Conservation (phyloP, 2,329 filamentous ascomycete species). For the Nothophaeocryptopus gaeumannii region DNA sequence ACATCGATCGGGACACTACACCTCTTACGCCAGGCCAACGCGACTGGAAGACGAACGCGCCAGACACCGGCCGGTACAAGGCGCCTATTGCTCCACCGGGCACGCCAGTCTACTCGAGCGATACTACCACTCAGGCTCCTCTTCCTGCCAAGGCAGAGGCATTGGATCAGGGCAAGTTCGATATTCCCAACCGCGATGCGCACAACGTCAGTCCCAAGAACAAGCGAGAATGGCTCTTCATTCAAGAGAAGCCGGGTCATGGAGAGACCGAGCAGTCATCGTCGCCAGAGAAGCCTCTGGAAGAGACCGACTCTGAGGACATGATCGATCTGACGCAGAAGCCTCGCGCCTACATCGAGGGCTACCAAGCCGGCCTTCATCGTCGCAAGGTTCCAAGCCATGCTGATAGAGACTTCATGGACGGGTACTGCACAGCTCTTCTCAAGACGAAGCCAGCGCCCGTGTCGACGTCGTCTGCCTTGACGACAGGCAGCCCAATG, state of each 20-base stretch:
- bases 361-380: conserved; percentile 33
- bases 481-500: conserved; percentile 27
- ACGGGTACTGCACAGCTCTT: conserved; percentile 33
- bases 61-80: conserved; percentile 13
- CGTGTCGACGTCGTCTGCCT: conserved; percentile 1
- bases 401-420: conserved; percentile 29
- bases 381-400: conserved; percentile 28
- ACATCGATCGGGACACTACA: neutral
- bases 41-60: neutral
- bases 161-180: conserved; percentile 1
- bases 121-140: conserved; percentile 12
- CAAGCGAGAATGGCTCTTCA: conserved; percentile 29
- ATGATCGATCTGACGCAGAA: conserved; percentile 26
- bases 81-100: conserved; percentile 28
- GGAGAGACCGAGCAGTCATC: conserved; percentile 10
- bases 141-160: conserved; percentile 10
- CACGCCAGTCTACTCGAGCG: conserved; percentile 25
- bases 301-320: conserved; percentile 15
- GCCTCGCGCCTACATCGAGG: conserved; percentile 32
- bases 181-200: conserved; percentile 22
- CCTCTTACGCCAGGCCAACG: conserved; percentile 1
- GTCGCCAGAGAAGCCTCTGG: conserved; percentile 17
- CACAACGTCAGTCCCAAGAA: conserved; percentile 33
- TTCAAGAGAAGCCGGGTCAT: conserved; percentile 27
- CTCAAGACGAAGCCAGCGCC: conserved; percentile 25